Evolutionary conservation across 2,329 filamentous ascomycete species (phyloP).

Genomic region (Alternaria brassicae): DNA sequence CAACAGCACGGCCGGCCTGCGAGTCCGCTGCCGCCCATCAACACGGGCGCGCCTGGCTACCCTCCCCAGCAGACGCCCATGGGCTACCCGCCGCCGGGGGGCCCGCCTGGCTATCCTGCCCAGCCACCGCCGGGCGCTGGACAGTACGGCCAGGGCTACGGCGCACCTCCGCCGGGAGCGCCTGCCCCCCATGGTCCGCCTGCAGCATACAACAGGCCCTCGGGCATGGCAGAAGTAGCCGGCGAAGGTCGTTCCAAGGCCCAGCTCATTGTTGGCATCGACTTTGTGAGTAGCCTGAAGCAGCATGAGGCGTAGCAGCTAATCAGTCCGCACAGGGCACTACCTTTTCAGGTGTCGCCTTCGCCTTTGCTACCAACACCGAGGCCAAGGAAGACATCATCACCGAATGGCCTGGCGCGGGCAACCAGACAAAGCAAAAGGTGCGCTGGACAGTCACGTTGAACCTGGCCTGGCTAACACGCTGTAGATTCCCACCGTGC

Average conservation of each 20-base stretch:
- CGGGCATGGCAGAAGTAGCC: constrained; percentile 72
- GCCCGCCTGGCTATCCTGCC: constrained; percentile 52
- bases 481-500: constrained; percentile 89
- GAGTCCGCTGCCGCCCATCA: constrained; percentile 64
- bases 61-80: constrained; percentile 49
- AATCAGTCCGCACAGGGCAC: constrained; percentile 70
- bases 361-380: constrained; percentile 91
- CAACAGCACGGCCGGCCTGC: constrained; percentile 55
- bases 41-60: constrained; percentile 58
- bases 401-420: constrained; percentile 97
- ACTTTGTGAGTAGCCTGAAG: constrained; percentile 73
- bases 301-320: constrained; percentile 46
- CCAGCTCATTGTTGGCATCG: constrained; percentile 97
- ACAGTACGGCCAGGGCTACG: constrained; percentile 40
- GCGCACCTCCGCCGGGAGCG: constrained; percentile 35
- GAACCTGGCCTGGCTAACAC: constrained; percentile 5
- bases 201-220: constrained; percentile 42
- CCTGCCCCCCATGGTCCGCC: constrained; percentile 44
- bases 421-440: constrained; percentile 99
- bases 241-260: constrained; percentile 90
- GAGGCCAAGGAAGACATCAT: constrained; percentile 99
- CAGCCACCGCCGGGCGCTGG: constrained; percentile 40
- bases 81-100: constrained; percentile 52
- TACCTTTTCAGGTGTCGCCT: constrained; percentile 96
- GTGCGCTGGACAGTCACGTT: constrained; percentile 56